Evolutionary conservation across 768 basidiomycete genomes (phyloP).

Genomic region (Brasilioporus rufonigricans): DNA sequence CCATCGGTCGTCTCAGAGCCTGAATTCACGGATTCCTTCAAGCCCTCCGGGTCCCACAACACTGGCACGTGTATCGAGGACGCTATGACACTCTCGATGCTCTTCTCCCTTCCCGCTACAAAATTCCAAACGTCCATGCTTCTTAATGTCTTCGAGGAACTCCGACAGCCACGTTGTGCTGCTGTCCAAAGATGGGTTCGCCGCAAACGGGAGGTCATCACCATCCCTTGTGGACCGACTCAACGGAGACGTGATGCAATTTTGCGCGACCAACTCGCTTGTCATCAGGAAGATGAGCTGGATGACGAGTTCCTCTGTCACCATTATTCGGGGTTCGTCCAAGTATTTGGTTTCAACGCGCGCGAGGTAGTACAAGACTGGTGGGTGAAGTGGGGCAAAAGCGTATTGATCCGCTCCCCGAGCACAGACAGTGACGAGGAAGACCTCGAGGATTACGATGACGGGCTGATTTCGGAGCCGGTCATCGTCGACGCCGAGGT

Average conservation of each 20-base stretch:
- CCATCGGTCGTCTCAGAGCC: neutral
- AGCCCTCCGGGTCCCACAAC: constrained; percentile 53
- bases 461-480: neutral
- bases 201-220: constrained; percentile 42
- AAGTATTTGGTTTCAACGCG: constrained; percentile 47
- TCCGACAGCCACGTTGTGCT: constrained; percentile 48
- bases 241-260: constrained; percentile 45
- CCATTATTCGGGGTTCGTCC: constrained; percentile 50
- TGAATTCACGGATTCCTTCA: neutral
- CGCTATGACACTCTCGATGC: constrained; percentile 53
- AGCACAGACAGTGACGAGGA: neutral
- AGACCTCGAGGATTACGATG: neutral
- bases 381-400: constrained; percentile 54
- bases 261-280: constrained; percentile 26
- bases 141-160: constrained; percentile 55
- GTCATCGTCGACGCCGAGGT: constrained; percentile 14
- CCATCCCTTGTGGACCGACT: constrained; percentile 40
- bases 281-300: constrained; percentile 38
- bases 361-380: constrained; percentile 57
- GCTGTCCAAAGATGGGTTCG: constrained; percentile 41
- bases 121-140: constrained; percentile 46
- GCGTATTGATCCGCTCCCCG: constrained; percentile 3
- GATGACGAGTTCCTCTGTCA: constrained; percentile 39
- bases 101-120: constrained; percentile 51
- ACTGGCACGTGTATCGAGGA: constrained; percentile 54